Conservation (phyloP, 225 moss, liverwort and hornwort species). For the Asterella californica region DNA sequence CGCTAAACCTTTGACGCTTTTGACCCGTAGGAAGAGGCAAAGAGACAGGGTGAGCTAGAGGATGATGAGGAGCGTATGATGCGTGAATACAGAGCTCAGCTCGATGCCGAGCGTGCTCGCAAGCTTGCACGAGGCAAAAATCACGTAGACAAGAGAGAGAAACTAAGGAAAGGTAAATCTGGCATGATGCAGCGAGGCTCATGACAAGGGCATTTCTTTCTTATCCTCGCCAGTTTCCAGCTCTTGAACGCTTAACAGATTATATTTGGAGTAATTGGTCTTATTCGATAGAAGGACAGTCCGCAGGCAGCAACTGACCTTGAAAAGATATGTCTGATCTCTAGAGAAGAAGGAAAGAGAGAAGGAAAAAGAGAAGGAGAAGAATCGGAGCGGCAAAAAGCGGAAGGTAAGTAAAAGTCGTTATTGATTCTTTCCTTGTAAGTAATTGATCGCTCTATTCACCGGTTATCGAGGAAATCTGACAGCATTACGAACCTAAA, state of each 20-base stretch:
- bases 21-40: constrained; percentile 84
- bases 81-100: constrained; percentile 96
- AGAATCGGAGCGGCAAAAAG: constrained; percentile 72
- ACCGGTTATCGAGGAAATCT: neutral
- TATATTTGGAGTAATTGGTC: no score
- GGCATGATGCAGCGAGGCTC: neutral
- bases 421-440: neutral
- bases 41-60: constrained; percentile 89
- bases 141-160: constrained; percentile 76
- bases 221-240: neutral
- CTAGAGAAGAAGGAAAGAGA: constrained; percentile 79
- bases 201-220: neutral
- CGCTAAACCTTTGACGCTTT: neutral
- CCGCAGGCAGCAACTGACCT: neutral
- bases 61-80: constrained; percentile 94
- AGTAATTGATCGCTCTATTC: neutral
- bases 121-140: constrained; percentile 94
- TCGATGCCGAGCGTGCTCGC: constrained; percentile 94
- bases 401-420: constrained; percentile 54
- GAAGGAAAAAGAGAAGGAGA: constrained; percentile 87
- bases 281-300: neutral
- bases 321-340: neutral
- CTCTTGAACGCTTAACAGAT: neutral
- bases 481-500: neutral
- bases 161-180: constrained; percentile 64